These are phyloP conservation scores for Phoma sp. DNA, from an alignment of 2,329 filamentous ascomycete species.

Conservation along the genomic window DNA sequence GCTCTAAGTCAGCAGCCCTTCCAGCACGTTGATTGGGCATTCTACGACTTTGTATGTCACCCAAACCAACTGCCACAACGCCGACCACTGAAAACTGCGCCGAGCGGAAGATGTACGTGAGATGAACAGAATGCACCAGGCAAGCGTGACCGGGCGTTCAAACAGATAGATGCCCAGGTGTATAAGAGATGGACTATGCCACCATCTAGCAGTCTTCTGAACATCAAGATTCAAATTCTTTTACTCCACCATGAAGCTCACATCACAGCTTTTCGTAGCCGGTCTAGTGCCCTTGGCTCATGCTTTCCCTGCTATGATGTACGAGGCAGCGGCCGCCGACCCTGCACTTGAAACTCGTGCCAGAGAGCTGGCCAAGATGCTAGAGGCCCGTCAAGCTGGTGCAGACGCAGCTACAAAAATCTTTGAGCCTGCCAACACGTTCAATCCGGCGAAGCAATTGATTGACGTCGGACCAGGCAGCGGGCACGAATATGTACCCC, in stretches of 20 bases:
- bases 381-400: constrained; percentile 25
- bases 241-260: constrained; percentile 24
- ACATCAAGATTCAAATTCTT: neutral
- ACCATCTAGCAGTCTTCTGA: neutral
- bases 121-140: constrained; percentile 1
- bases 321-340: constrained; percentile 30
- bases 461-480: constrained; percentile 29
- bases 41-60: neutral
- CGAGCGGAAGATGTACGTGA: neutral
- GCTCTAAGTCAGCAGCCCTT: neutral
- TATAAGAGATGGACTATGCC: neutral
- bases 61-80: neutral
- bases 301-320: constrained; percentile 32
- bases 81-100: neutral
- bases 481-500: constrained; percentile 35
- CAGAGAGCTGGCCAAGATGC: constrained; percentile 20
- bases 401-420: constrained; percentile 28
- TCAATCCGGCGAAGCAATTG: constrained; percentile 27
- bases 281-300: constrained; percentile 19
- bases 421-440: constrained; percentile 32
- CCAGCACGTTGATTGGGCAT: constrained; percentile 3
- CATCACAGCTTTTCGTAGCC: constrained; percentile 19
- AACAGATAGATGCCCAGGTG: neutral
- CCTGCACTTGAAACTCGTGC: constrained; percentile 26
- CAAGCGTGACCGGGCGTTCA: neutral